phyloP scores from a whole-genome alignment of 148 eudicot species.

The Cornus suecica region DNA sequence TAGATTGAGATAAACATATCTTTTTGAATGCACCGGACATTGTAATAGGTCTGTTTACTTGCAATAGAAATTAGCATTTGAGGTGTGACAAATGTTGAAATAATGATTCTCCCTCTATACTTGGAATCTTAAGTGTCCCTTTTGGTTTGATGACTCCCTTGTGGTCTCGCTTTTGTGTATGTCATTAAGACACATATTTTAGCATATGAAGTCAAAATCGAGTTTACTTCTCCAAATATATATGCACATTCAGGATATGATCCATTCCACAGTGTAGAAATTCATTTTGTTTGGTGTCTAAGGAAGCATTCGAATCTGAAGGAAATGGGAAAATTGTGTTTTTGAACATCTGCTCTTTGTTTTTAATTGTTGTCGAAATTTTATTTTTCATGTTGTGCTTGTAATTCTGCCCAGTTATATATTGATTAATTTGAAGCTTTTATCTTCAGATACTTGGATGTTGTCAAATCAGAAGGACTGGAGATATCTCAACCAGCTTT shows the following conservation, averaged over 20 bases:
- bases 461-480: constrained; percentile 70
- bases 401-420: background rate
- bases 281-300: no score
- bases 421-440: constrained; percentile 4
- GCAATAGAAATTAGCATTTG: background rate
- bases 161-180: background rate
- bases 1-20: background rate
- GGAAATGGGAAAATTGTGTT: no score
- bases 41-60: background rate
- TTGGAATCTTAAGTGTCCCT: no score
- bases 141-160: background rate
- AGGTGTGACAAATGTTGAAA: background rate
- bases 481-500: constrained; percentile 97
- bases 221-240: background rate
- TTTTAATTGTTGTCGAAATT: background rate
- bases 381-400: background rate
- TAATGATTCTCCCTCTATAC: background rate
- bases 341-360: background rate
- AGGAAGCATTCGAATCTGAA: background rate
- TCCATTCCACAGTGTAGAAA: background rate
- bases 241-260: background rate
- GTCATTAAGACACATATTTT: no score
- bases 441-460: constrained; percentile 64
- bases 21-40: background rate
- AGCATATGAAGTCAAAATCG: background rate